Evolutionary conservation across 768 basidiomycete genomes (phyloP).

Genomic region (Termitomyces heimii): DNA sequence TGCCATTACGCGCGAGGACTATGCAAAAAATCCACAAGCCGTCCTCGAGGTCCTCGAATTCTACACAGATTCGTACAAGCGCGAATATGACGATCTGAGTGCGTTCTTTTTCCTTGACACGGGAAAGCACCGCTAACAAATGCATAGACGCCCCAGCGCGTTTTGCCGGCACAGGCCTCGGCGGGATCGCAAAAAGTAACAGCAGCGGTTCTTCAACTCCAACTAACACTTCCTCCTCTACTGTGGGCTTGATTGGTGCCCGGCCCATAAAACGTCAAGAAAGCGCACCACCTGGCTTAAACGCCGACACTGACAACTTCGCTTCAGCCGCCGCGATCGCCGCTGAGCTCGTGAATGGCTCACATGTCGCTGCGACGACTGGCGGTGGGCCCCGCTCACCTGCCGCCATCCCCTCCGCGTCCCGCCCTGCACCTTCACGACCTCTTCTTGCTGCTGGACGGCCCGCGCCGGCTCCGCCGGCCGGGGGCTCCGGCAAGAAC

Average conservation of each 20-base stretch:
- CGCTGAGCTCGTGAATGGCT: slow-evolving; percentile 58
- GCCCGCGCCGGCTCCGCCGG: slow-evolving; percentile 43
- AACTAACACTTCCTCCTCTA: slow-evolving; percentile 14
- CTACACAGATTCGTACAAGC: slow-evolving; percentile 95
- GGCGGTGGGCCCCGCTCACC: slow-evolving; percentile 3
- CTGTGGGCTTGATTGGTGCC: slow-evolving; percentile 17
- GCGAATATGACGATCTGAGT: slow-evolving; percentile 68
- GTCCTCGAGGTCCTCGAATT: slow-evolving; percentile 97
- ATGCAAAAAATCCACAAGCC: slow-evolving; percentile 94
- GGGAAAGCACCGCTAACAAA: slow-evolving; percentile 6
- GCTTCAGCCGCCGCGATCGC: slow-evolving; percentile 49
- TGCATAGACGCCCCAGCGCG: slow-evolving; percentile 57
- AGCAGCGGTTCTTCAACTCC: slow-evolving; percentile 18
- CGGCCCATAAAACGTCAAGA: slow-evolving; percentile 31
- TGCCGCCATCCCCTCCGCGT: slow-evolving; percentile 33
- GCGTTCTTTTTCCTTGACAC: slow-evolving; percentile 14
- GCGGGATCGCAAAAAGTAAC: slow-evolving; percentile 51
- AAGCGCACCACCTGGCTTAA: slow-evolving; percentile 34
- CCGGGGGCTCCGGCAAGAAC: slow-evolving; percentile 23
- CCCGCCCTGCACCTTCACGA: slow-evolving; percentile 64
- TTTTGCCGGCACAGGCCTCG: slow-evolving; percentile 92
- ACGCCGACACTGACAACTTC: slow-evolving; percentile 35
- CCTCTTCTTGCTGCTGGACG: slow-evolving; percentile 57
- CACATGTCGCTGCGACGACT: slow-evolving; percentile 30
- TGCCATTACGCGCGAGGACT: slow-evolving; percentile 97